Conservation (phyloP, 148 eudicot genomes). For the Vaccinium corymbosum region DNA sequence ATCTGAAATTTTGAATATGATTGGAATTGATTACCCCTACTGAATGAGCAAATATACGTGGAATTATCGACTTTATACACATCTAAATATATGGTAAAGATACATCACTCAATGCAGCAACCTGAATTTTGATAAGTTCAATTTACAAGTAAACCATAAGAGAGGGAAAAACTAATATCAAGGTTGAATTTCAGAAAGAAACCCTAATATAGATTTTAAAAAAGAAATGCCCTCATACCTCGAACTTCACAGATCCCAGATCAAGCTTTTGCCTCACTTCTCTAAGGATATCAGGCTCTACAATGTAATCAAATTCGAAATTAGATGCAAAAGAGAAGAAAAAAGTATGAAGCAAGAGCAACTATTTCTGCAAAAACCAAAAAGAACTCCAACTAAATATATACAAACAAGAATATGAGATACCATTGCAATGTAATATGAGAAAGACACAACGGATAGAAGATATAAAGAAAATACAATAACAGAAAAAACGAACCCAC, state of each 20-base stretch:
- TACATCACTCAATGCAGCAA: background rate
- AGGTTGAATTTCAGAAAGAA: background rate
- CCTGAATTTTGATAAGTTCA: background rate
- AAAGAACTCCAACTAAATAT: background rate
- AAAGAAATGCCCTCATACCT: conserved; percentile 40
- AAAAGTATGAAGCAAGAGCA: background rate
- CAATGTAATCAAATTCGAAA: conserved; percentile 18
- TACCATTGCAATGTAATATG: background rate
- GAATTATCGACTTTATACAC: background rate
- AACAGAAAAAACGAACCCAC: background rate
- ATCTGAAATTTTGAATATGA: background rate
- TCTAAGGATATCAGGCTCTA: conserved; percentile 93
- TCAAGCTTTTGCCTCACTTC: conserved; percentile 97
- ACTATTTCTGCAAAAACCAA: background rate
- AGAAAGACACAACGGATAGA: background rate
- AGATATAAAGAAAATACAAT: background rate
- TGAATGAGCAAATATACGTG: background rate
- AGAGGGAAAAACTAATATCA: background rate
- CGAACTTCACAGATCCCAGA: conserved; percentile 83
- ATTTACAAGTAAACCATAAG: background rate
- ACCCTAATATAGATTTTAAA: background rate
- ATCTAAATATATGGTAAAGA: background rate
- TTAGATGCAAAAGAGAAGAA: conserved; percentile 15
- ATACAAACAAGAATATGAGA: background rate
- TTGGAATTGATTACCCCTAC: background rate